These are phyloP conservation scores for Fraxinus angustifolia DNA, from an alignment of 305 asterid species.

Conservation along the genomic window DNA sequence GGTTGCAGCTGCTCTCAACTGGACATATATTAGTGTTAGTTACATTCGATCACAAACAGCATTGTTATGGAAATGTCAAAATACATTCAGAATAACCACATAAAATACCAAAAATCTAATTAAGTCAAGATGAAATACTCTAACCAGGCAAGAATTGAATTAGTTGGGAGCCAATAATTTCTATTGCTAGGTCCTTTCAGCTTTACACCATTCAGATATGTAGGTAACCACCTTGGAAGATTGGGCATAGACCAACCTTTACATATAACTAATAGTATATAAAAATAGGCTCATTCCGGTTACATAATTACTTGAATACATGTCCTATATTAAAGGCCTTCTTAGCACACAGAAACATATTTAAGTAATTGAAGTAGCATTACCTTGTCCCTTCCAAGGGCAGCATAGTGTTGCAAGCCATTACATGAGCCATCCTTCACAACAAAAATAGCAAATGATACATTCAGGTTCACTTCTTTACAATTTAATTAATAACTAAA, in stretches of 20 bases:
- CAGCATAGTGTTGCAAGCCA: constrained; percentile 98
- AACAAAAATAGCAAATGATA: constrained; percentile 20
- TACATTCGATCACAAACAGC: not conserved
- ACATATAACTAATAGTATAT: not conserved
- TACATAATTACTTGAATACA: not conserved
- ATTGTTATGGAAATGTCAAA: not conserved
- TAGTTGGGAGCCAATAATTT: constrained; percentile 6
- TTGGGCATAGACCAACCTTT: not conserved
- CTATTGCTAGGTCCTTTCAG: not conserved
- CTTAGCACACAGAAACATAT: constrained; percentile 7
- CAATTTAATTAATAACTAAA: constrained; percentile 14
- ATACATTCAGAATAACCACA: constrained; percentile 10
- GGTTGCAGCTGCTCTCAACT: constrained; percentile 2
- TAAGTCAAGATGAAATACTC: not conserved
- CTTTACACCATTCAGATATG: not conserved
- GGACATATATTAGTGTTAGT: not conserved
- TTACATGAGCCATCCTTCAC: constrained; percentile 98
- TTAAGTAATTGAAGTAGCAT: constrained; percentile 7
- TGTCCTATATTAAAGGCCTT: not conserved
- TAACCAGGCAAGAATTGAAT: not conserved
- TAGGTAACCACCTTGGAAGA: not conserved
- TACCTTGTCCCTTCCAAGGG: constrained; percentile 98
- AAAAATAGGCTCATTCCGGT: not conserved
- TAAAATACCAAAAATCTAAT: constrained; percentile 9
- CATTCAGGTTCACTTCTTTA: constrained; percentile 25